Conservation (phyloP, 2,329 filamentous ascomycete genomes). For the Pseudogymnoascus sp. region DNA sequence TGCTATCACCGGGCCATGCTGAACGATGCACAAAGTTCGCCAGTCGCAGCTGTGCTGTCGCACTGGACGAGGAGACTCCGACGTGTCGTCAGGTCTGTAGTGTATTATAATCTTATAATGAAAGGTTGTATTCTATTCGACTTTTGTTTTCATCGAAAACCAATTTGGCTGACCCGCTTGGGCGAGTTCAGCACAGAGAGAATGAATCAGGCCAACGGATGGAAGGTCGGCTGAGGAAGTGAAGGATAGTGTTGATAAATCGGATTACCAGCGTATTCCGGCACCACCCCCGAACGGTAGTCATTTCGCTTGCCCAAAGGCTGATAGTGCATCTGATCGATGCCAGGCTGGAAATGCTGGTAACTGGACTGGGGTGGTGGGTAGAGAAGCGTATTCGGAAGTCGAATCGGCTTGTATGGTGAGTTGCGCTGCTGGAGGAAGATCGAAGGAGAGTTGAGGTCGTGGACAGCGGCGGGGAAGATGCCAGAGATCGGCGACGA, state of each 20-base stretch:
- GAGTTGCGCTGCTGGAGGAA: slow-evolving; percentile 85
- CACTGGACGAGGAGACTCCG: neutral
- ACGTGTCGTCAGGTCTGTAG: neutral
- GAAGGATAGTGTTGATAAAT: slow-evolving; percentile 6
- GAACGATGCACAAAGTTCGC: slow-evolving; percentile 2
- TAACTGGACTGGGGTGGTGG: slow-evolving; percentile 76
- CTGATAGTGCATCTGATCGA: slow-evolving; percentile 73
- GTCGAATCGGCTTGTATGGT: slow-evolving; percentile 84
- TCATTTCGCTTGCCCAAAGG: slow-evolving; percentile 65
- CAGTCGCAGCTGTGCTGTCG: neutral
- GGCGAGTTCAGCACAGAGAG: neutral
- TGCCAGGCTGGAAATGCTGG: slow-evolving; percentile 63
- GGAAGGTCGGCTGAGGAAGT: slow-evolving; percentile 6
- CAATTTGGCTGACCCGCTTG: neutral
- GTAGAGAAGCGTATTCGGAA: slow-evolving; percentile 85
- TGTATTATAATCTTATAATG: slow-evolving; percentile 8
- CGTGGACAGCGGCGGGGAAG: slow-evolving; percentile 43
- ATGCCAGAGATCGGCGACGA: slow-evolving; percentile 33
- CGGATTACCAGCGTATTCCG: slow-evolving; percentile 41
- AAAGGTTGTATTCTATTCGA: slow-evolving; percentile 7
- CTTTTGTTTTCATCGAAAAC: slow-evolving; percentile 2
- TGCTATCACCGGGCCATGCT: slow-evolving; percentile 12
- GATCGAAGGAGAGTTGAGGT: slow-evolving; percentile 66
- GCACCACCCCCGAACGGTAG: slow-evolving; percentile 64
- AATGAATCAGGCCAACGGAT: neutral